These are phyloP conservation scores for Diatrype stigma DNA, from an alignment of 2,329 filamentous ascomycete genomes.

Conservation along the genomic window DNA sequence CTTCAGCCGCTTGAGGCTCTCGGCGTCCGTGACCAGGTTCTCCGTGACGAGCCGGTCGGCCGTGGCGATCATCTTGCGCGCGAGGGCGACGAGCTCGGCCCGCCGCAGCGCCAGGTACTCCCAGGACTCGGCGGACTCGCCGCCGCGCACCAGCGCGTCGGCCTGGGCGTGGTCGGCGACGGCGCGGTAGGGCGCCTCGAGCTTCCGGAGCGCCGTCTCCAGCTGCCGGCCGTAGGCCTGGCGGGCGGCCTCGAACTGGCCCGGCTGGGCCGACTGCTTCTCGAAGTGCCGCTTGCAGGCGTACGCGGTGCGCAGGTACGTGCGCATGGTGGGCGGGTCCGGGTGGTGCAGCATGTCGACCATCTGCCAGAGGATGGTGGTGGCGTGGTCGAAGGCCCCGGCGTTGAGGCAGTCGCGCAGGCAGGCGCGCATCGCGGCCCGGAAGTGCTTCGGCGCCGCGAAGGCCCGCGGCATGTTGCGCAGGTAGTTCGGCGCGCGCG, in stretches of 20 bases:
- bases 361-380: constrained; percentile 63
- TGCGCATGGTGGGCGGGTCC: constrained; percentile 47
- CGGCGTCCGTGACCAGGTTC: constrained; percentile 8
- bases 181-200: constrained; percentile 45
- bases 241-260: constrained; percentile 33
- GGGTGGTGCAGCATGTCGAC: constrained; percentile 35
- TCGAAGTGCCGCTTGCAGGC: constrained; percentile 40
- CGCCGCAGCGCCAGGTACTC: neutral
- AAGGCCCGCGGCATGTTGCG: constrained; percentile 43
- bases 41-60: constrained; percentile 20
- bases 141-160: constrained; percentile 14
- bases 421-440: constrained; percentile 70
- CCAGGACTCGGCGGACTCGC: too few relatives aligned
- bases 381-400: constrained; percentile 63
- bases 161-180: constrained; percentile 5
- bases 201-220: constrained; percentile 41
- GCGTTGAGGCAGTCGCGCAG: constrained; percentile 71
- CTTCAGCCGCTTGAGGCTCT: constrained; percentile 15
- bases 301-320: constrained; percentile 55
- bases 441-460: constrained; percentile 54
- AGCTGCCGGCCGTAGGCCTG: constrained; percentile 48
- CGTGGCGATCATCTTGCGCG: constrained; percentile 26
- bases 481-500: constrained; percentile 56
- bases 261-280: constrained; percentile 19
- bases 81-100: constrained; percentile 21